Percentiles rank a stretch among this genome's conserved stretches.
phyloP scores from a whole-genome alignment of 2,329 filamentous ascomycete genomes.

The Thelonectria discophora region DNA sequence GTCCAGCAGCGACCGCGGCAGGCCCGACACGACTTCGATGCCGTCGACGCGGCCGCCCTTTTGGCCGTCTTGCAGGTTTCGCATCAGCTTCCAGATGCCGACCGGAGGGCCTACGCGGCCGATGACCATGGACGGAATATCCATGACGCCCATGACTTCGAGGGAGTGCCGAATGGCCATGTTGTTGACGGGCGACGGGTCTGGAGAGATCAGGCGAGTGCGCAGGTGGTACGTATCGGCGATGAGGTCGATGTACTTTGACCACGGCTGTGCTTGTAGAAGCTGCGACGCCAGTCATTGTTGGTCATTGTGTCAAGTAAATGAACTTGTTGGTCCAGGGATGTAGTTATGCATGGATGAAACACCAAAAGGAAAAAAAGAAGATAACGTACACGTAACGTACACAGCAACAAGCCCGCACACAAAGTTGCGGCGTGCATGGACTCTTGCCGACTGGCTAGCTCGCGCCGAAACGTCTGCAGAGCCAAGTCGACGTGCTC shows the following conservation, averaged over 20 bases:
- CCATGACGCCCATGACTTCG: conserved; percentile 39
- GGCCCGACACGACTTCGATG: conserved; percentile 33
- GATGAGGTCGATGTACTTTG: conserved; percentile 38
- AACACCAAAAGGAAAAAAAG: neutral
- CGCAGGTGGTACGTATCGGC: conserved; percentile 32
- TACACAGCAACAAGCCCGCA: conserved; percentile 36
- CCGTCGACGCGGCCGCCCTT: conserved; percentile 22
- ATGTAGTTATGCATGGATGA: neutral
- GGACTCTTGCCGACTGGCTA: conserved; percentile 27
- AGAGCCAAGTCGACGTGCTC: conserved; percentile 34
- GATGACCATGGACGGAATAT: conserved; percentile 32
- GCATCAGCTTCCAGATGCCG: conserved; percentile 37
- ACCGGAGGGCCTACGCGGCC: conserved; percentile 28
- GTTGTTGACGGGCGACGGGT: conserved; percentile 27
- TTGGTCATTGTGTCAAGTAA: neutral
- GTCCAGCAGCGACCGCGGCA: conserved; percentile 35
- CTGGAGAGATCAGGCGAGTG: conserved; percentile 20
- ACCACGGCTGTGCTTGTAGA: conserved; percentile 36
- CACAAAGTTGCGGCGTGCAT: conserved; percentile 34
- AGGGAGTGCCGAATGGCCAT: conserved; percentile 28
- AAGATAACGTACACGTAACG: conserved; percentile 31
- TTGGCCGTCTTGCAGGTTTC: conserved; percentile 28
- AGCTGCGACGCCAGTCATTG: conserved; percentile 23
- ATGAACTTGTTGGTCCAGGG: neutral
- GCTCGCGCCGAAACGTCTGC: conserved; percentile 37